These are phyloP conservation scores for Leccinum arenicola DNA, from an alignment of 768 basidiomycete genomes.

Conservation along the genomic window DNA sequence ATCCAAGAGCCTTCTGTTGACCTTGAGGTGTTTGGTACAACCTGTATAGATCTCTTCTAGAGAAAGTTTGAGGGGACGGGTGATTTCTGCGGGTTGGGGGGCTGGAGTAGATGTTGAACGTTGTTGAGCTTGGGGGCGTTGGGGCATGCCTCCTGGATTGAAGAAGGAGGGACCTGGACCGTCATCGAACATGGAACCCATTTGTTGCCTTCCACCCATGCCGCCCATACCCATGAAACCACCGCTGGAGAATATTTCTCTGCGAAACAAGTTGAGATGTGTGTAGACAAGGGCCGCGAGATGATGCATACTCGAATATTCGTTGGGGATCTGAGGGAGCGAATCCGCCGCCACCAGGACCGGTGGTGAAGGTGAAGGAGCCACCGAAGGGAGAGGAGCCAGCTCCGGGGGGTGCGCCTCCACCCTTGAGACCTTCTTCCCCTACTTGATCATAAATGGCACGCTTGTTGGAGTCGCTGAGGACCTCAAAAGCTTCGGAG, in stretches of 20 bases:
- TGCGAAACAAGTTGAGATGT: conserved; percentile 26
- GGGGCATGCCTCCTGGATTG: conserved; percentile 61
- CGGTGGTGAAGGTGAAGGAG: conserved; percentile 55
- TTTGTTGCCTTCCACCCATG: conserved; percentile 37
- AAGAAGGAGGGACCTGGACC: conserved; percentile 39
- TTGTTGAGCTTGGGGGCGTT: conserved; percentile 31
- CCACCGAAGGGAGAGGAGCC: conserved; percentile 41
- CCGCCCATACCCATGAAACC: conserved; percentile 39
- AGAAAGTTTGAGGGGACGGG: conserved; percentile 78
- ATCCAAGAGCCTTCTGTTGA: conserved; percentile 68
- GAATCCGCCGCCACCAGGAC: conserved; percentile 53
- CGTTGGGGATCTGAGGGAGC: conserved; percentile 79
- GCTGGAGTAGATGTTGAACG: conserved; percentile 30
- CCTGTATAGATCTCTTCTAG: conserved; percentile 87
- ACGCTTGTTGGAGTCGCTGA: conserved; percentile 84
- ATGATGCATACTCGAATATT: conserved; percentile 75
- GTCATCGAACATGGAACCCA: conserved; percentile 36
- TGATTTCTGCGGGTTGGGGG: conserved; percentile 55
- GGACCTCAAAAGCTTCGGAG: conserved; percentile 94
- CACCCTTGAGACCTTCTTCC: conserved; percentile 89
- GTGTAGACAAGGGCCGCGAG: background rate
- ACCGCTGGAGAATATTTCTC: conserved; percentile 52
- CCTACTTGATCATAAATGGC: conserved; percentile 90
- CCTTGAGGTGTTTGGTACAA: conserved; percentile 82
- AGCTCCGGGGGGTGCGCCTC: conserved; percentile 53